Evolutionary conservation across 1,284 basidiomycete species (phyloP).

Genomic region (Tetrapyrgos nigripes): DNA sequence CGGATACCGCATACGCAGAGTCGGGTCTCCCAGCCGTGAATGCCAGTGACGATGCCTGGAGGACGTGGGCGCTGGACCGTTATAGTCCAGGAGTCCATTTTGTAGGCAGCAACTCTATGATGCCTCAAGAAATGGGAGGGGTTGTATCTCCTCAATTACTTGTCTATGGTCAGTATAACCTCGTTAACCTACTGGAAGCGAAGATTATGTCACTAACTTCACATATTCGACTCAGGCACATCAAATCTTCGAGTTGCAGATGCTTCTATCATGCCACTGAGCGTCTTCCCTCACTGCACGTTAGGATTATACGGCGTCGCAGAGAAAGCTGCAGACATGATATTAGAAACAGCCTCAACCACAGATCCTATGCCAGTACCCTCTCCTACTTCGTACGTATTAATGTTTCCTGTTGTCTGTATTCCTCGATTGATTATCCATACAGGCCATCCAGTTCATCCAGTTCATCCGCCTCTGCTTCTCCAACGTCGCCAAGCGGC

Average conservation of each 20-base stretch:
- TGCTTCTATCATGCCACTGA: constrained; percentile 15
- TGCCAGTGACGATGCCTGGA: constrained; percentile 20
- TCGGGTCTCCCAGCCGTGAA: constrained; percentile 14
- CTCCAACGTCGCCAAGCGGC: too few species aligned
- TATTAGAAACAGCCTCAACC: constrained; percentile 2
- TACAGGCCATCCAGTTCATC: too few species aligned
- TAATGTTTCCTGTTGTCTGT: too few species aligned
- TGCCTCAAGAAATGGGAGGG: constrained; percentile 8
- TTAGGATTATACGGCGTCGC: constrained; percentile 15
- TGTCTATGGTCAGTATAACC: constrained; percentile 15
- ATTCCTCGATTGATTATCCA: too few species aligned
- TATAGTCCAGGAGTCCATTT: constrained; percentile 17
- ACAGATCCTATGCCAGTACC: too few species aligned
- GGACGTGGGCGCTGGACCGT: neutral
- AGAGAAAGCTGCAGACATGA: constrained; percentile 15
- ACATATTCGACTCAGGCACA: neutral
- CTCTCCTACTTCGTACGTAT: too few species aligned
- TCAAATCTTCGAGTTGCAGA: constrained; percentile 14
- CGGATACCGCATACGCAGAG: constrained; percentile 11
- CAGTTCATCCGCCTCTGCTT: too few species aligned
- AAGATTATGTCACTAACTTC: neutral
- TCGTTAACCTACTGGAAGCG: neutral
- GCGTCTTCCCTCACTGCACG: constrained; percentile 11
- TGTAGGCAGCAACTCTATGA: constrained; percentile 8
- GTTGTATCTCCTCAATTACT: constrained; percentile 9